Base-by-base conservation (phyloP, 1,284 basidiomycete genomes). In the Lentinus polychrous region DNA sequence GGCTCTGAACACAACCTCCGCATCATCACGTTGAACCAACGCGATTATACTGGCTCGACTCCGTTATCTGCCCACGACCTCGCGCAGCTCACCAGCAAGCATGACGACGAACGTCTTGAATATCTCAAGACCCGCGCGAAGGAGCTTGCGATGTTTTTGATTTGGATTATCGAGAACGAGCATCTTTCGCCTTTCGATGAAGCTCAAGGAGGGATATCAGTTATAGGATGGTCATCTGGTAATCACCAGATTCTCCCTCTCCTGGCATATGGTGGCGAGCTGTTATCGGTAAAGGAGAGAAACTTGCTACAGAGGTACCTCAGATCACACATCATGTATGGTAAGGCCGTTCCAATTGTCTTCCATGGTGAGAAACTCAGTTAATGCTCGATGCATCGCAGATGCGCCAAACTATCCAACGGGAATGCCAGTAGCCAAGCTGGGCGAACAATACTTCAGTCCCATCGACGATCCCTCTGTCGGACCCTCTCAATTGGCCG, bases 21-120 rank as follows among this genome's bases (percentile, higher is more conserved):
- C 17, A 39, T 55, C 18, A 37, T 57, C 32, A 22, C 46, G 5
- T 32, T 55, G 31, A 55, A 57, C 35, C 38, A 41, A 38, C 44
- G 55, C 17, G 53, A 53, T 37, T 55, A 55, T 34, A 43, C 42
- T 6, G 45, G 49, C 18, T 56, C 55, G 12, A 49, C 53, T 11
- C 52, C 42, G 12, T 52, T 48, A 37, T 49, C 49, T 8, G 39
- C 39, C 4, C 36, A 43, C 4, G 55, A 57, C 32, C 39, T 57
- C 6, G 43, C 43, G 3, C 8, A 27, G 10, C 36, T 52, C 7
- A 12, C n/a, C n/a, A 45, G 37, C 23, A 12, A 24, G 10, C 41
- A 51, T 40, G 7, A 43, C 10, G 47, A 46, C 12, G 18, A 27
- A 11, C 46, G 47, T 32, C 35, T 33, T 3, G 18, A 15, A 11